A percentile compares a stretch with the other conserved stretches of the same genome.
Conservation (phyloP, 2,329 filamentous ascomycete species). For the Fusarium sarcochroum region DNA sequence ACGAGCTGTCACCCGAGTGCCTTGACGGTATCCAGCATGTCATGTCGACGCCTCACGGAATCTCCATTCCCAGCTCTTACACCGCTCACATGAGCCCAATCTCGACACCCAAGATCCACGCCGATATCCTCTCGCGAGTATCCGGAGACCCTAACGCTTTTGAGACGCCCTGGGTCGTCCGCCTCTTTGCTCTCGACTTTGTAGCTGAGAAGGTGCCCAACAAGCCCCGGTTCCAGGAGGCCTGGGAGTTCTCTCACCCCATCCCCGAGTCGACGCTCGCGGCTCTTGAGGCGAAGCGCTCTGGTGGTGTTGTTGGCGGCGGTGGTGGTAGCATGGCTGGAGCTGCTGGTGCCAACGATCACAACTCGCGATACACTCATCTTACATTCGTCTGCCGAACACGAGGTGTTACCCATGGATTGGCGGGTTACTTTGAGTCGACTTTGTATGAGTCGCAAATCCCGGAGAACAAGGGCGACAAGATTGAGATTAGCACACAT, state of each 20-base stretch:
- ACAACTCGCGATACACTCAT: constrained; percentile 87
- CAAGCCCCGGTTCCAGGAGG: constrained; percentile 76
- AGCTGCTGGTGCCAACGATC: constrained; percentile 87
- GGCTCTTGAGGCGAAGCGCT: constrained; percentile 68
- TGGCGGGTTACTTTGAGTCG: constrained; percentile 96
- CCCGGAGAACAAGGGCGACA: constrained; percentile 56
- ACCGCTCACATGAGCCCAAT: constrained; percentile 95
- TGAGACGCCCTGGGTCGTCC: constrained; percentile 94
- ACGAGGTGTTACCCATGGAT: constrained; percentile 87
- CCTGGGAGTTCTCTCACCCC: constrained; percentile 86
- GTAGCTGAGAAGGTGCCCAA: constrained; percentile 76
- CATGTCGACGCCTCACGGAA: constrained; percentile 81
- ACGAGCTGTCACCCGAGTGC: constrained; percentile 96
- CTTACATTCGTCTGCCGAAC: constrained; percentile 83
- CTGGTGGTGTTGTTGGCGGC: constrained; percentile 75
- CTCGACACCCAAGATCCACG: constrained; percentile 85
- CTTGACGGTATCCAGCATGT: constrained; percentile 96
- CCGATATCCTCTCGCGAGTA: constrained; percentile 79
- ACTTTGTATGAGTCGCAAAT: constrained; percentile 81
- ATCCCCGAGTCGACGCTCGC: constrained; percentile 72
- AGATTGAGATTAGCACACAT: constrained; percentile 91
- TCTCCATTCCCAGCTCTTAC: constrained; percentile 94
- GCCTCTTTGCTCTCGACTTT: constrained; percentile 90
- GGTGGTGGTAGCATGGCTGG: constrained; percentile 81
- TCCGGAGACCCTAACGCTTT: constrained; percentile 78